A percentile compares a stretch with the other conserved stretches of the same genome.
phyloP scores from a whole-genome alignment of 805 yeast genomes.

The Grigorovia transvaalensis region DNA sequence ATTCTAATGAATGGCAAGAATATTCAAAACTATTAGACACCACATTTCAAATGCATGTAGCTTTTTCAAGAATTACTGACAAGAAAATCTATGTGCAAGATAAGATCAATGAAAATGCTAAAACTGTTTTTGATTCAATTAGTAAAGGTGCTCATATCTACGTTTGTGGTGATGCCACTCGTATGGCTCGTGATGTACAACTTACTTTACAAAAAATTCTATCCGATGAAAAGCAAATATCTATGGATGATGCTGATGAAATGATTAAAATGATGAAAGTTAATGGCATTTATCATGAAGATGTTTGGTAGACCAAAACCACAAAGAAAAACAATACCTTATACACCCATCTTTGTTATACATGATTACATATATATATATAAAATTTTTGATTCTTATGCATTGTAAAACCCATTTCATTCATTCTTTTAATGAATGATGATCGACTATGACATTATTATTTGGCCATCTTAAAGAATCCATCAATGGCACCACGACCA shows the following conservation, averaged over 20 bases:
- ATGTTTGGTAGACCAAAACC: constrained; percentile 63
- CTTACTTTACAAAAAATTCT: constrained; percentile 54
- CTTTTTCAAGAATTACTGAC: constrained; percentile 69
- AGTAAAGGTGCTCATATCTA: constrained; percentile 80
- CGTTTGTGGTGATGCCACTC: constrained; percentile 94
- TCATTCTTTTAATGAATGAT: no score
- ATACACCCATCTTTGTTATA: not conserved
- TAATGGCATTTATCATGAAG: constrained; percentile 89
- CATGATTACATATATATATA: not conserved
- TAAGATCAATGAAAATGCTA: constrained; percentile 44
- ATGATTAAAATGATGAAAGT: constrained; percentile 69
- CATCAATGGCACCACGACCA: constrained; percentile 62
- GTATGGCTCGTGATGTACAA: constrained; percentile 93
- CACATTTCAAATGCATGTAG: constrained; percentile 62
- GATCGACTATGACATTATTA: not conserved
- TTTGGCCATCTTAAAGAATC: constrained; percentile 41
- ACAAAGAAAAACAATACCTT: no score
- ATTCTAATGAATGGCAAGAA: constrained; percentile 81
- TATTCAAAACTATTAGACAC: constrained; percentile 51
- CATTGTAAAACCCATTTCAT: no score
- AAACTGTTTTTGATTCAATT: constrained; percentile 33
- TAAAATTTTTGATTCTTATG: not conserved
- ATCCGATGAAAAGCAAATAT: constrained; percentile 48
- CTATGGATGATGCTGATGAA: constrained; percentile 62
- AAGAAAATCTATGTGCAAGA: constrained; percentile 76